These are phyloP conservation scores for Carallia pectinifolia DNA, from an alignment of 345 rosid genomes.

Conservation along the genomic window DNA sequence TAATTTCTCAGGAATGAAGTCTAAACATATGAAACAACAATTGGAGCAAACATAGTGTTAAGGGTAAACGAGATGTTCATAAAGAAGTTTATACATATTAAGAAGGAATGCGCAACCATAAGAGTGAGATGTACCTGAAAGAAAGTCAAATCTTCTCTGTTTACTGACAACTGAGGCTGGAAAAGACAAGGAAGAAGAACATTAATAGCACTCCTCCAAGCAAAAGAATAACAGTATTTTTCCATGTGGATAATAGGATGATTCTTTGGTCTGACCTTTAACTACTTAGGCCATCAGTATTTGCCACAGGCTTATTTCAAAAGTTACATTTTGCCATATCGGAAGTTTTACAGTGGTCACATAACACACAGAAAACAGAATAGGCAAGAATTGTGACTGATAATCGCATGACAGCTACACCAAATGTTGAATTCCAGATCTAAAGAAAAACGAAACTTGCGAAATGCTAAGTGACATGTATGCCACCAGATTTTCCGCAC, in stretches of 20 bases:
- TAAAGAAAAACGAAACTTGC: too few species aligned
- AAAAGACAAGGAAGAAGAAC: conserved; percentile 13
- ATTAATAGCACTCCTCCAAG: neutral
- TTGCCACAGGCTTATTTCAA: neutral
- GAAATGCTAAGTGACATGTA: too few species aligned
- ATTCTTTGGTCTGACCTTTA: neutral
- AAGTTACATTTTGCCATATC: neutral
- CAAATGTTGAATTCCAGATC: neutral
- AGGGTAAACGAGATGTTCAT: neutral
- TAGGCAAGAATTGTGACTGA: neutral
- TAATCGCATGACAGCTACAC: neutral
- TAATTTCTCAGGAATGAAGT: conserved; percentile 72
- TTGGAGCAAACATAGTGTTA: neutral
- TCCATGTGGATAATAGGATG: neutral
- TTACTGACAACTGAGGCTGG: conserved; percentile 66
- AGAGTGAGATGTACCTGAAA: conserved; percentile 52
- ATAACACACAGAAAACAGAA: neutral
- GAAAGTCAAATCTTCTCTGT: conserved; percentile 64
- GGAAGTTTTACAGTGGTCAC: neutral
- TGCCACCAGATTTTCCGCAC: too few species aligned
- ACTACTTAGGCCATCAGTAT: neutral
- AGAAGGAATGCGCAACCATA: neutral
- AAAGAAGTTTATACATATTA: neutral
- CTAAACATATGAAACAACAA: conserved; percentile 28
- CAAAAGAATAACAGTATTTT: neutral